These are phyloP conservation scores for Vitis labrusca DNA, from an alignment of 164 flowering plant genomes.

Conservation along the genomic window DNA sequence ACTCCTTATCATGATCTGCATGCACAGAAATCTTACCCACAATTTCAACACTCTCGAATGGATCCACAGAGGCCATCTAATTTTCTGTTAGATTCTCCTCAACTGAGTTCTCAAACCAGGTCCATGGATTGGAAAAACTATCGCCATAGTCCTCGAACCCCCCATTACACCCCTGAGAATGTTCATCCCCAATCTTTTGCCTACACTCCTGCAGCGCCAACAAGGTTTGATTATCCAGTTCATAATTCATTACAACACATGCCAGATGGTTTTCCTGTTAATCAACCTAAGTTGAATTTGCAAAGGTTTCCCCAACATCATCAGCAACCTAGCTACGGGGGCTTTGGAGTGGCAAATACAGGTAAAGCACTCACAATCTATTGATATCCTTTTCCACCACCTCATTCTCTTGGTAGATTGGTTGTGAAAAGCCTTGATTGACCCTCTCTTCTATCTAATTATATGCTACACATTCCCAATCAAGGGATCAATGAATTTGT, in stretches of 20 bases:
- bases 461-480: no score
- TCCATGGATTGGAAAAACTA: not conserved
- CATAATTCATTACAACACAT: not conserved
- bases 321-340: slow-evolving; percentile 4
- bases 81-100: not conserved
- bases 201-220: not conserved
- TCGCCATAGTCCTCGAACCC: not conserved
- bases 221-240: slow-evolving; percentile 7
- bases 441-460: no score
- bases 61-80: slow-evolving; percentile 1
- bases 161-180: not conserved
- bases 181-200: not conserved
- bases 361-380: slow-evolving; percentile 1
- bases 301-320: slow-evolving; percentile 4
- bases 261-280: not conserved
- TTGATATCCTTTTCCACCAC: not conserved
- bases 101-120: not conserved
- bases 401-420: not conserved
- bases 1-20: not conserved
- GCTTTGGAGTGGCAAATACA: slow-evolving; percentile 6
- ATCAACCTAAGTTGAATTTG: not conserved
- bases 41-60: not conserved
- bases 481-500: no score
- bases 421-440: no score
- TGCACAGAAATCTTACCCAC: slow-evolving; percentile 4